phyloP scores from a whole-genome alignment of 768 basidiomycete genomes.

The Goffeauzyma gilvescens region DNA sequence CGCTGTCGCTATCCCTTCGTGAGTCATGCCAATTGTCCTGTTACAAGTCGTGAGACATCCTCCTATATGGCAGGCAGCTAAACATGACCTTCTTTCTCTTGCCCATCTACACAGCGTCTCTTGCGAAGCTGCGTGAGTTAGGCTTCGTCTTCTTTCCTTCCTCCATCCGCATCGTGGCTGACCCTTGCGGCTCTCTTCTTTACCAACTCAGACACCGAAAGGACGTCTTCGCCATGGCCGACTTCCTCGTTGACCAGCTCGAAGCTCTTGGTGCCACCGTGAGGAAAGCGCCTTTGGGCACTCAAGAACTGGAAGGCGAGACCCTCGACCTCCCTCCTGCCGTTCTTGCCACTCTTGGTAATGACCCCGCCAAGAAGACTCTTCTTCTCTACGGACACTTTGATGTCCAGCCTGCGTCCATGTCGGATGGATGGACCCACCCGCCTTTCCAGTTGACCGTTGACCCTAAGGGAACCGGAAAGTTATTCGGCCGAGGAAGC shows the following conservation, averaged over 20 bases:
- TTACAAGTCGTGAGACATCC: neutral
- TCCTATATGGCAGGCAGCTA: neutral
- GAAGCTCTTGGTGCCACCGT: conserved; percentile 61
- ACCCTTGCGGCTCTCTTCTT: conserved; percentile 35
- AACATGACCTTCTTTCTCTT: conserved; percentile 17
- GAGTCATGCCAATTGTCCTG: conserved; percentile 3
- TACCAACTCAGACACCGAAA: conserved; percentile 51
- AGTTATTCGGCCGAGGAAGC: conserved; percentile 66
- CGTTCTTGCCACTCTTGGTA: conserved; percentile 61
- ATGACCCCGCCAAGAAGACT: conserved; percentile 78
- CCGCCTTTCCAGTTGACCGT: conserved; percentile 60
- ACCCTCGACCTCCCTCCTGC: conserved; percentile 59
- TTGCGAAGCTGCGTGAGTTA: conserved; percentile 26
- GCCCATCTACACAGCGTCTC: conserved; percentile 26
- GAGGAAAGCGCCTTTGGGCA: conserved; percentile 54
- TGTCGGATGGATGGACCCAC: conserved; percentile 66
- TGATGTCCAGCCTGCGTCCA: conserved; percentile 63
- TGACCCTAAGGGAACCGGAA: conserved; percentile 38
- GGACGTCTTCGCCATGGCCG: conserved; percentile 69
- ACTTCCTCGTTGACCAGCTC: conserved; percentile 59
- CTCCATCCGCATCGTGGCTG: neutral
- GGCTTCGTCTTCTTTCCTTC: neutral
- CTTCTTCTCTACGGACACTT: conserved; percentile 86
- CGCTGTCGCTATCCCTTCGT: conserved; percentile 69
- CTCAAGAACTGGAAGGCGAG: conserved; percentile 52